Conservation (phyloP, 306 rosid species). For the Vigna angularis region DNA sequence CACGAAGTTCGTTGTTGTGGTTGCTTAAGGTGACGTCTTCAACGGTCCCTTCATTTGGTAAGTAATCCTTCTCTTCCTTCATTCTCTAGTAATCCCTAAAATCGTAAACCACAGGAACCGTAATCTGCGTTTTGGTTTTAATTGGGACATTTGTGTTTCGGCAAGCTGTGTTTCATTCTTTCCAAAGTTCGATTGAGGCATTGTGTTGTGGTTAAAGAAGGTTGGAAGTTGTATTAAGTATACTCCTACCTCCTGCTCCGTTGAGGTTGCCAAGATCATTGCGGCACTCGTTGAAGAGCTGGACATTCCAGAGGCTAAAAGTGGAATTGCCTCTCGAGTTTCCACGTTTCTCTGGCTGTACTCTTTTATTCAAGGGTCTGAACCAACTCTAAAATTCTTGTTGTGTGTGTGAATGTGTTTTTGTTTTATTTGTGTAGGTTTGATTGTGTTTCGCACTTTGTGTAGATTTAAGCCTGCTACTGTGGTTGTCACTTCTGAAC, state of each 20-base stretch:
- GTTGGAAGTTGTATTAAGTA: too few species aligned
- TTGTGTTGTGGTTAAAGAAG: too few species aligned
- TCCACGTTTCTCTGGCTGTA: conserved; percentile 92
- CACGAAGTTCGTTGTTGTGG: too few species aligned
- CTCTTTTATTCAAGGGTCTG: conserved; percentile 83
- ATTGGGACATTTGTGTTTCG: too few species aligned
- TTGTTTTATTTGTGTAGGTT: not conserved
- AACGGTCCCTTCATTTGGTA: too few species aligned
- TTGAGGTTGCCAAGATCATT: conserved; percentile 64
- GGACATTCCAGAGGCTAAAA: conserved; percentile 70
- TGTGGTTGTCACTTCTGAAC: conserved; percentile 77
- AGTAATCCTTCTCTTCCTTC: too few species aligned
- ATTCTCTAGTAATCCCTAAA: too few species aligned
- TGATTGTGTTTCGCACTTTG: not conserved
- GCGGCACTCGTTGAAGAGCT: conserved; percentile 69
- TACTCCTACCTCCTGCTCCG: conserved; percentile 65
- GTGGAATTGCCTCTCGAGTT: conserved; percentile 74
- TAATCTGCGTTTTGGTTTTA: too few species aligned
- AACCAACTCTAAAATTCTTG: not conserved
- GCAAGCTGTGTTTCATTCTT: too few species aligned
- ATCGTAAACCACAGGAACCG: too few species aligned
- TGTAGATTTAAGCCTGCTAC: conserved; percentile 88
- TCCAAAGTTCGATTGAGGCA: too few species aligned
- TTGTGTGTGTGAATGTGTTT: not conserved
- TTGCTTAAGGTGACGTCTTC: too few species aligned